A percentile compares a stretch with the other conserved stretches of the same genome.
Conservation (phyloP, 257 asterid species). For the Penstemon davidsonii region DNA sequence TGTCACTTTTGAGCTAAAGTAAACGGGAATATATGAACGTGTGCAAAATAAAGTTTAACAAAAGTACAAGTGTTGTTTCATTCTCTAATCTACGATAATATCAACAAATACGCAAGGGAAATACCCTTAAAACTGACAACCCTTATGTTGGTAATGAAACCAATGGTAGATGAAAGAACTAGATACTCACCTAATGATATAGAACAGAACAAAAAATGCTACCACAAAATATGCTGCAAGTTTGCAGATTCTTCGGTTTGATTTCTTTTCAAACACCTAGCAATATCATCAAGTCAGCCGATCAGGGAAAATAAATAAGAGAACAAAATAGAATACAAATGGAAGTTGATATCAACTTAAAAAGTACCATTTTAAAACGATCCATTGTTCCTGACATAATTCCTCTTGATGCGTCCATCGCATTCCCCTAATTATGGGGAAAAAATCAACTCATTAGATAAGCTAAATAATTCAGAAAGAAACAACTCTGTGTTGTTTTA, state of each 20-base stretch:
- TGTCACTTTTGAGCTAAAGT: not conserved
- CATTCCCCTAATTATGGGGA: constrained; percentile 65
- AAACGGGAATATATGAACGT: not conserved
- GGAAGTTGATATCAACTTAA: not conserved
- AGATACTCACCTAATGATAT: constrained; percentile 60
- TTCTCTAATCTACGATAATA: not conserved
- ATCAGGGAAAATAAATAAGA: constrained; percentile 23
- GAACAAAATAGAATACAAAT: constrained; percentile 3
- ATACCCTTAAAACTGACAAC: not conserved
- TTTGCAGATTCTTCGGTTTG: constrained; percentile 72
- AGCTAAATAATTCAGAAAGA: constrained; percentile 14
- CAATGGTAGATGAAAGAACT: constrained; percentile 20
- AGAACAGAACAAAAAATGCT: constrained; percentile 65
- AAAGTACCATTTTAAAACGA: constrained; percentile 77
- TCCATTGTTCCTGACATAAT: constrained; percentile 90
- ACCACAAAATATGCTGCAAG: constrained; percentile 69
- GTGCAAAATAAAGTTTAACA: not conserved
- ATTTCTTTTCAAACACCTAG: constrained; percentile 92
- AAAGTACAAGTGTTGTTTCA: not conserved
- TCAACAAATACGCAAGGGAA: not conserved
- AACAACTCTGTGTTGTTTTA: not conserved
- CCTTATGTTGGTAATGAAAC: constrained; percentile 1
- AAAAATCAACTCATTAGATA: constrained; percentile 14
- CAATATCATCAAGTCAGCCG: constrained; percentile 30
- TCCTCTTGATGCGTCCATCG: constrained; percentile 93